A percentile compares a stretch with the other conserved stretches of the same genome.
Conservation (phyloP, 805 yeast genomes). For the Candida cerambycidarum region DNA sequence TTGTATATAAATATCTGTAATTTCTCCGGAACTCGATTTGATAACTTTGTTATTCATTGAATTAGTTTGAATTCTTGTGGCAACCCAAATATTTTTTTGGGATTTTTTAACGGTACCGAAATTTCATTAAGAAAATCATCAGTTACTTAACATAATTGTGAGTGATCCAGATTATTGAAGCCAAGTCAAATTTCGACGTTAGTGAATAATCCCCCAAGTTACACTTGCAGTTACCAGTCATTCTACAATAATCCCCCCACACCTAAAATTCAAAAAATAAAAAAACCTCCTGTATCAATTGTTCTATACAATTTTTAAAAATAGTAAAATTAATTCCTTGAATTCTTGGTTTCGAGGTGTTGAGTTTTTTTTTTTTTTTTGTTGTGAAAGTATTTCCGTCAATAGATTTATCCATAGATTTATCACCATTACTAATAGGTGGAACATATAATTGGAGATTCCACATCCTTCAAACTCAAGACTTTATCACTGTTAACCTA, state of each 20-base stretch:
- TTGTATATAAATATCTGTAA: constrained; percentile 1
- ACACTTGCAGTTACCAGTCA: too few species aligned
- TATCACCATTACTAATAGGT: not conserved
- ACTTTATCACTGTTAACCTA: not conserved
- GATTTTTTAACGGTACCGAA: not conserved
- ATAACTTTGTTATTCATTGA: not conserved
- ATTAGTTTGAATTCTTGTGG: too few species aligned
- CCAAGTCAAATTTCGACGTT: too few species aligned
- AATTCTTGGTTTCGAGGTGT: constrained; percentile 7
- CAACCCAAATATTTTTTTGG: not conserved
- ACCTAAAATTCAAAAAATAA: too few species aligned
- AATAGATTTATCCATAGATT: not conserved
- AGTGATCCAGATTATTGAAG: not conserved
- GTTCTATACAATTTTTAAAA: not conserved
- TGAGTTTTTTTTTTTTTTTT: constrained; percentile 6
- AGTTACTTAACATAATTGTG: not conserved
- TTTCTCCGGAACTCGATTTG: not conserved
- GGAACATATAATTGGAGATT: not conserved
- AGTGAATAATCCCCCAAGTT: too few species aligned
- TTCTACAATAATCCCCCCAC: too few species aligned
- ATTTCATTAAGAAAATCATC: not conserved
- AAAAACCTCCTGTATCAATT: not conserved
- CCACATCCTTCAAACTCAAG: not conserved
- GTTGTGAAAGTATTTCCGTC: constrained; percentile 6
- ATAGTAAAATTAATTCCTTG: constrained; percentile 1